These are phyloP conservation scores for Dacryopinax spathularia DNA, from an alignment of 768 basidiomycete genomes.

Conservation along the genomic window DNA sequence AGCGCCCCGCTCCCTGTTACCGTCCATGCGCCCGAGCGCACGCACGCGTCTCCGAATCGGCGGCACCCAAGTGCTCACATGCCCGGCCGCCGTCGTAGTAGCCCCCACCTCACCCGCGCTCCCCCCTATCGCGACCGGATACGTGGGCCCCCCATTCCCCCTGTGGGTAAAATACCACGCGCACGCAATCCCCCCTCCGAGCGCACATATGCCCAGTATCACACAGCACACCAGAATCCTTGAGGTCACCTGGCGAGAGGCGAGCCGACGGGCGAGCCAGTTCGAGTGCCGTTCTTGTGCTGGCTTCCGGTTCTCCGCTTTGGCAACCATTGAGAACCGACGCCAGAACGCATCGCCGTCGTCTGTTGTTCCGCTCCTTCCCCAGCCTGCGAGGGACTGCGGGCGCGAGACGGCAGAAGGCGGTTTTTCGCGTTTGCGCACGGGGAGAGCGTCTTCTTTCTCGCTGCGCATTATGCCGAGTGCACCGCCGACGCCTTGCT, in stretches of 20 bases:
- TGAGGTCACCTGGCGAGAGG: not conserved
- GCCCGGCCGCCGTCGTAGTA: constrained; percentile 8
- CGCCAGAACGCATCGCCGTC: constrained; percentile 77
- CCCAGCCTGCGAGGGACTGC: not conserved
- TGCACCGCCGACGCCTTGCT: not conserved
- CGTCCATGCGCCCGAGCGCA: not conserved
- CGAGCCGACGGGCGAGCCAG: not conserved
- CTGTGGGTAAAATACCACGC: constrained; percentile 44
- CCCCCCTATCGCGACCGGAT: constrained; percentile 53
- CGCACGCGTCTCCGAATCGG: not conserved
- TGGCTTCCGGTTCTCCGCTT: constrained; percentile 32
- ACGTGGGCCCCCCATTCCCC: constrained; percentile 33
- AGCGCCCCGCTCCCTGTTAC: too few species aligned
- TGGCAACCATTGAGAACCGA: constrained; percentile 70
- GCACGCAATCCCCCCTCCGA: constrained; percentile 43
- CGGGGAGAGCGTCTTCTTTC: not conserved
- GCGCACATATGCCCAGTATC: constrained; percentile 23
- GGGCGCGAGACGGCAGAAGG: not conserved
- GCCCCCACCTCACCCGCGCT: constrained; percentile 33
- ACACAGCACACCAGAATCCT: not conserved
- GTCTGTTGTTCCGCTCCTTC: constrained; percentile 38
- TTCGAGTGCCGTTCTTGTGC: not conserved
- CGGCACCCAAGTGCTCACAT: not conserved
- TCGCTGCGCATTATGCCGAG: not conserved
- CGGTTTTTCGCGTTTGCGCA: not conserved